Evolutionary conservation across 768 basidiomycete species (phyloP).

Genomic region (Galerina marginata): DNA sequence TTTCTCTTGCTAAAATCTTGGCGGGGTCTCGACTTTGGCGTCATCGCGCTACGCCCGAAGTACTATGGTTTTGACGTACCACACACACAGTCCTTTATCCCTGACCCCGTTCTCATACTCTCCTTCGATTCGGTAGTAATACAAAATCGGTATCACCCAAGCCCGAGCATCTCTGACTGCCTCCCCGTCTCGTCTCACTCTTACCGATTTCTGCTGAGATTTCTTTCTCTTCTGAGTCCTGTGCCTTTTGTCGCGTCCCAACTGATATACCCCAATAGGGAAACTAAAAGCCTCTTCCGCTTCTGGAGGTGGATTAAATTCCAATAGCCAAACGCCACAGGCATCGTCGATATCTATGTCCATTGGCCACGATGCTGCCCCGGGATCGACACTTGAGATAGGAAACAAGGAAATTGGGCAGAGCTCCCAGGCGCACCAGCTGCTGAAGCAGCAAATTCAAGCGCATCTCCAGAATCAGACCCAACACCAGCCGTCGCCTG

Average conservation of each 20-base stretch:
- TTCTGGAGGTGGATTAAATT: not conserved
- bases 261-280: not conserved
- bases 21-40: no score
- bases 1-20: not conserved
- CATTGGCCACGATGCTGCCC: not conserved
- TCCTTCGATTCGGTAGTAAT: no score
- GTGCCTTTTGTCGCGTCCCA: no score
- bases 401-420: not conserved
- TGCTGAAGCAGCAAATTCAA: slow-evolving; percentile 24
- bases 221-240: not conserved
- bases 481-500: slow-evolving; percentile 1
- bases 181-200: not conserved
- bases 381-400: not conserved
- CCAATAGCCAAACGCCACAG: not conserved
- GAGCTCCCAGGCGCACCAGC: slow-evolving; percentile 8
- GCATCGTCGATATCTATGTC: not conserved
- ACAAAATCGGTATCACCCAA: not conserved
- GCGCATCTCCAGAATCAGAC: slow-evolving; percentile 21
- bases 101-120: no score
- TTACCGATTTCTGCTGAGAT: not conserved
- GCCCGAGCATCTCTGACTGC: not conserved
- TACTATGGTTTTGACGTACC: no score
- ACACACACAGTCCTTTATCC: no score
- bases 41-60: no score
- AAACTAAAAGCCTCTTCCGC: slow-evolving; percentile 7